Evolutionary conservation across 2,329 filamentous ascomycete genomes (phyloP).

Genomic region (Chaetomium sp.): DNA sequence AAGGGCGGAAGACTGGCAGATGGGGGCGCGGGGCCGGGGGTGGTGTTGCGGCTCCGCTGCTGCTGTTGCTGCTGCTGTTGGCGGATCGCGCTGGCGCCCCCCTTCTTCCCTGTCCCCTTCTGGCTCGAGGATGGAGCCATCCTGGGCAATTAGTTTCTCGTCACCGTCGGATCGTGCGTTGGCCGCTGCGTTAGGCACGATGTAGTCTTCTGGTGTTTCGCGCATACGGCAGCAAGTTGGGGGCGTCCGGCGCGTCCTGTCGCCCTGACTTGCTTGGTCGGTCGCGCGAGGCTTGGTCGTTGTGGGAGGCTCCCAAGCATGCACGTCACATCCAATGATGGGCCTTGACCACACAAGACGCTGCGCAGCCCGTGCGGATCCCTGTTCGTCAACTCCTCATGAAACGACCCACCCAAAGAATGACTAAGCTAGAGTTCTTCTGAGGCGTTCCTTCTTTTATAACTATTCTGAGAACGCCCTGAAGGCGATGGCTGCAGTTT

Average conservation of each 20-base stretch:
- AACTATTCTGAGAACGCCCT: too few species aligned
- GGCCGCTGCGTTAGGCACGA: too few species aligned
- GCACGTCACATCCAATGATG: conserved; percentile 21
- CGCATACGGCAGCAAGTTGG: neutral
- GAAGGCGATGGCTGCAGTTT: too few species aligned
- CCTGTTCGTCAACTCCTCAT: conserved; percentile 1
- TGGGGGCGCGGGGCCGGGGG: conserved; percentile 52
- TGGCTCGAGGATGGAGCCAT: conserved; percentile 56
- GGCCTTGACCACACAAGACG: conserved; percentile 3
- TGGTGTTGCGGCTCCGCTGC: conserved; percentile 71
- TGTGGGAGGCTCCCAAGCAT: conserved; percentile 14
- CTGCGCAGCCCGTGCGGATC: conserved; percentile 12
- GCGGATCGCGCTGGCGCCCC: conserved; percentile 48
- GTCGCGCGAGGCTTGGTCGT: conserved; percentile 10
- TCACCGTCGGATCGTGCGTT: neutral
- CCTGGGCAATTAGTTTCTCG: conserved; percentile 14
- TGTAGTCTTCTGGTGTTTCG: neutral
- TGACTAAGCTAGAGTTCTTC: too few species aligned
- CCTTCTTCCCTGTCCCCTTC: conserved; percentile 61
- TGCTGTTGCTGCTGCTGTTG: conserved; percentile 54
- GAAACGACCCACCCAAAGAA: neutral
- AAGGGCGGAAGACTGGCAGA: conserved; percentile 49
- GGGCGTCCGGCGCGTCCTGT: conserved; percentile 10
- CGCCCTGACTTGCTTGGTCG: neutral
- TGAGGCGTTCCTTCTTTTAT: too few species aligned